These are phyloP conservation scores for Mariannaea sp. DNA, from an alignment of 2,329 filamentous ascomycete species.

Conservation along the genomic window DNA sequence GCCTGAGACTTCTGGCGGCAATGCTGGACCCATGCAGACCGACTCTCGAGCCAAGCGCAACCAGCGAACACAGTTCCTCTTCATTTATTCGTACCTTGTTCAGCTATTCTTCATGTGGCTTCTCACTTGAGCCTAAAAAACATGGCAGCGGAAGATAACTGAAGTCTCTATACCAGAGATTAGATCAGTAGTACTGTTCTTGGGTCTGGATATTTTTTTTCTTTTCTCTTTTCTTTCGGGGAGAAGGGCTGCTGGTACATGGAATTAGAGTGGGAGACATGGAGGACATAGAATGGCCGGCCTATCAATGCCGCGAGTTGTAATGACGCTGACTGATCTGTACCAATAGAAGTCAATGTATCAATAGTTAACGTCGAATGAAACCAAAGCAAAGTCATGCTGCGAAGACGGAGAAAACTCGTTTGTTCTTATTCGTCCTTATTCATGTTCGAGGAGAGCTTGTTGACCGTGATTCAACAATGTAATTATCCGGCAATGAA, in stretches of 20 bases:
- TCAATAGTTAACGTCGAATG: constrained; percentile 10
- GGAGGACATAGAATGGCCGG: constrained; percentile 16
- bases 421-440: background rate
- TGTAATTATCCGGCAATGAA: background rate
- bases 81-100: constrained; percentile 91
- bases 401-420: background rate
- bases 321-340: constrained; percentile 4
- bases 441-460: too few species aligned
- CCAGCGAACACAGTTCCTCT: constrained; percentile 88
- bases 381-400: constrained; percentile 1
- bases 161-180: background rate
- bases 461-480: background rate
- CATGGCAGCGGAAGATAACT: background rate
- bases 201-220: background rate
- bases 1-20: constrained; percentile 75
- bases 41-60: constrained; percentile 86
- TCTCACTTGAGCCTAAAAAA: constrained; percentile 52
- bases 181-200: background rate
- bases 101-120: constrained; percentile 96
- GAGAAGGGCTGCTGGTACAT: constrained; percentile 10
- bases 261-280: constrained; percentile 5
- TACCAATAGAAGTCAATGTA: constrained; percentile 12
- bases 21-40: constrained; percentile 66
- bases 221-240: constrained; percentile 12
- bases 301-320: constrained; percentile 7